Conservation (phyloP, 2,329 filamentous ascomycete species). For the Aspergillus japonicus region DNA sequence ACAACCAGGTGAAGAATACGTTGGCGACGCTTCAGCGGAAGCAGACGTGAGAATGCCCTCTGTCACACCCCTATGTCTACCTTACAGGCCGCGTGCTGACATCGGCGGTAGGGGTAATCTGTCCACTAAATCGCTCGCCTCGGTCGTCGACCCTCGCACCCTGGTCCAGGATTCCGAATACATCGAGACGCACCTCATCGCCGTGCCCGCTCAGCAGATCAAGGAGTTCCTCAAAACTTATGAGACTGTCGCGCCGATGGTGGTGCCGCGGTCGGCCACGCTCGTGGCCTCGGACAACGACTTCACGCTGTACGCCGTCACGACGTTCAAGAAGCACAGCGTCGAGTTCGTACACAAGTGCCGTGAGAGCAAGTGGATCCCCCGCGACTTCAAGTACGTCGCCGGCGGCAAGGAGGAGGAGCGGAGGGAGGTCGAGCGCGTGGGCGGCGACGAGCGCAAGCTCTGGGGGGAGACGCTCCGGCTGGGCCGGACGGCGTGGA, state of each 20-base stretch:
- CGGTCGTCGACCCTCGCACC: conserved; percentile 76
- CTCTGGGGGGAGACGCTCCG: conserved; percentile 89
- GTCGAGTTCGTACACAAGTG: conserved; percentile 88
- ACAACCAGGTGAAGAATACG: conserved; percentile 85
- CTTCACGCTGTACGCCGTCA: conserved; percentile 83
- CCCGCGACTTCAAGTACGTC: conserved; percentile 88
- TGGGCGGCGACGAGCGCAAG: conserved; percentile 82
- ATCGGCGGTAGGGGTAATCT: conserved; percentile 72
- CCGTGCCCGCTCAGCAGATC: conserved; percentile 73
- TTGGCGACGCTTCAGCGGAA: conserved; percentile 78
- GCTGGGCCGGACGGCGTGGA: conserved; percentile 87
- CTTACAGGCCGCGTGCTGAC: neutral
- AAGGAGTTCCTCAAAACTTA: conserved; percentile 90
- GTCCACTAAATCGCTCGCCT: conserved; percentile 87
- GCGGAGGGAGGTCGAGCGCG: conserved; percentile 76
- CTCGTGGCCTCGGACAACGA: conserved; percentile 84
- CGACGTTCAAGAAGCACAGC: conserved; percentile 88
- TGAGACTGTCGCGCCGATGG: conserved; percentile 85
- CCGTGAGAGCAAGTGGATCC: conserved; percentile 90
- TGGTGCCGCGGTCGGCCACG: conserved; percentile 82
- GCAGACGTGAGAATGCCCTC: conserved; percentile 65
- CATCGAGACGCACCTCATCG: conserved; percentile 91
- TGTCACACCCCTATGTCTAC: conserved; percentile 1
- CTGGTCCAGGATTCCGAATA: conserved; percentile 91
- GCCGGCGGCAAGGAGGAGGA: conserved; percentile 89